Evolutionary conservation across 345 rosid genomes (phyloP), one percentile per base, ranked within the genome.

Genomic region (Rhodamnia rubescens): DNA sequence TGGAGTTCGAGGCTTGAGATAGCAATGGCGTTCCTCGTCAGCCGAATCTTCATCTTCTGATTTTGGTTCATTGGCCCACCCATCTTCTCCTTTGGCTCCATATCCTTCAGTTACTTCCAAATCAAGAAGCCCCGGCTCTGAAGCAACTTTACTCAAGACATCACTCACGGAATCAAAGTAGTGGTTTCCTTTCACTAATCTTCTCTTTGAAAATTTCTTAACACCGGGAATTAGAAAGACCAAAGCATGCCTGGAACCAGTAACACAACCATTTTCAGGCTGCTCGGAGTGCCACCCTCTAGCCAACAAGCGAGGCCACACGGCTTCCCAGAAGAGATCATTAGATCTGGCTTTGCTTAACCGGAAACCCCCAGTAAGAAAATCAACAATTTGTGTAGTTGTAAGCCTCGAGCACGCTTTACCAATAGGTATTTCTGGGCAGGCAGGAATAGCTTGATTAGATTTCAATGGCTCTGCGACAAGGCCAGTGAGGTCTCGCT

Each of bases 241-340:
- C 88, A 95, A 89, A 74, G 92, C 90, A 85, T 92, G 87, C 88
- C 86, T 94, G 53, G 88, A 89, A 85, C 87, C 87, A 20, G 84
- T 84, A 54, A 82, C 58, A 83, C 85, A 80, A 13, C 90, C 89
- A 85, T 90, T 89, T 51, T 89, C 88, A 4, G 96, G 98, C 88
- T 94, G 93, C 92, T 96, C 97, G 18, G 98, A 96, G 85, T 93
- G 98, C 99, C 99, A 96, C 52, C 98, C 99, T 86, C 94, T 91
- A 81, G 96, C 98, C 86, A 96, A 89, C 81, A 96, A 88, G 58
- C 97, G 96, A 49, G 98, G 99, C 99, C 98, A 96, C 54, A 95
- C 98, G 84, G 98, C 99, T 90, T 96, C 99, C 99, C 97, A 96
- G 88, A 96, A 95, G 85, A 96, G 93, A 89, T 95, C 96, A 85